These are phyloP conservation scores for Lodderomyces metapsilosis DNA, from an alignment of 1,139 yeast species.

Conservation along the genomic window DNA sequence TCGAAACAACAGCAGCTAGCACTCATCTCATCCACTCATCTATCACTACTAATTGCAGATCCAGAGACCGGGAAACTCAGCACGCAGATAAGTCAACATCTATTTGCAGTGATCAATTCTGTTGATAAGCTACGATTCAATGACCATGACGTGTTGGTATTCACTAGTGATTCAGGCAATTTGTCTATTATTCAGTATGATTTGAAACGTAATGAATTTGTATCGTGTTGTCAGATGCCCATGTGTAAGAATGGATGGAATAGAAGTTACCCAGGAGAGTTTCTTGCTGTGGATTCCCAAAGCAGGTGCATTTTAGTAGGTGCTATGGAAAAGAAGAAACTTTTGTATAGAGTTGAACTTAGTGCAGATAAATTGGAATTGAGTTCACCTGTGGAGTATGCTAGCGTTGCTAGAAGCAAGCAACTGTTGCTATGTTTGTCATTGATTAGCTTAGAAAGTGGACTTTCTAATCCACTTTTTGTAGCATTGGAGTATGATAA, in stretches of 20 bases:
- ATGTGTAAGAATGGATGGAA: conserved; percentile 74
- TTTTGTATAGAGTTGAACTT: conserved; percentile 48
- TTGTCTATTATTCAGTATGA: conserved; percentile 57
- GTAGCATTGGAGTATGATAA: conserved; percentile 66
- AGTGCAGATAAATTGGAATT: conserved; percentile 37
- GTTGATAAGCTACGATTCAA: conserved; percentile 55
- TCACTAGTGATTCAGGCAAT: conserved; percentile 83
- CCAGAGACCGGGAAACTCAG: conserved; percentile 55
- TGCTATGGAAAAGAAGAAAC: conserved; percentile 70
- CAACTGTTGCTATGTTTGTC: conserved; percentile 54
- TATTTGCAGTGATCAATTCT: conserved; percentile 60
- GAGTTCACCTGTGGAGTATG: conserved; percentile 75
- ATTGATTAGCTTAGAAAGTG: conserved; percentile 66
- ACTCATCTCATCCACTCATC: conserved; percentile 51
- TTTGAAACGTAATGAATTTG: conserved; percentile 37
- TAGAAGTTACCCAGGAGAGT: conserved; percentile 74
- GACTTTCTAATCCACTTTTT: conserved; percentile 78
- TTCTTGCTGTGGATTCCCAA: conserved; percentile 69
- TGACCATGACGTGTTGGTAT: conserved; percentile 45
- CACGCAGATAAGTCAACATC: conserved; percentile 40
- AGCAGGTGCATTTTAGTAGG: conserved; percentile 70
- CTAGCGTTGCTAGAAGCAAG: conserved; percentile 20
- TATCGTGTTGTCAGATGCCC: conserved; percentile 60
- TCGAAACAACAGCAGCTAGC: conserved; percentile 62
- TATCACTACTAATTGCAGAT: conserved; percentile 54